A percentile compares a stretch with the other conserved stretches of the same genome.
These are phyloP conservation scores for Pulveroboletus ravenelii DNA, from an alignment of 768 basidiomycete species.

Conservation along the genomic window DNA sequence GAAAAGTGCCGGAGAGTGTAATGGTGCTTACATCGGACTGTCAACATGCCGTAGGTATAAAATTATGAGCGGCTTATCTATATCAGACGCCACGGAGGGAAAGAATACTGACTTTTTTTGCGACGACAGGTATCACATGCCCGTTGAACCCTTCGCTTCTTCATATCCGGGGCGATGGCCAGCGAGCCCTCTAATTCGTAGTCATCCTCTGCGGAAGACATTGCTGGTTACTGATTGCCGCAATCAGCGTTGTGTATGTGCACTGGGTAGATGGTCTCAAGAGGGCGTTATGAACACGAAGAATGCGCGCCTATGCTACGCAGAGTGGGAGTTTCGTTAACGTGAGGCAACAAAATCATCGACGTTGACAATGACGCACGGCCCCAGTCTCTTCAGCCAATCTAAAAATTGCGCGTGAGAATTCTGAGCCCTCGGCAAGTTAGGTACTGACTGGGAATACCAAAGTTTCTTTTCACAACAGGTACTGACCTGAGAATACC, in stretches of 20 bases:
- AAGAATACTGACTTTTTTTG: slow-evolving; percentile 63
- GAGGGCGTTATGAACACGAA: too few species aligned
- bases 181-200: slow-evolving; percentile 38
- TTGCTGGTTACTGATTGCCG: neutral
- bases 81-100: neutral
- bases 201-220: slow-evolving; percentile 65
- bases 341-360: too few species aligned
- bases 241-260: neutral
- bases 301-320: too few species aligned
- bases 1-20: neutral
- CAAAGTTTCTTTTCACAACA: too few species aligned
- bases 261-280: neutral
- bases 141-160: slow-evolving; percentile 70
- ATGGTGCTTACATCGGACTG: slow-evolving; percentile 24
- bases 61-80: neutral
- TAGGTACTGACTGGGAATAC: too few species aligned
- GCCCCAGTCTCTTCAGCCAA: too few species aligned
- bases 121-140: slow-evolving; percentile 81
- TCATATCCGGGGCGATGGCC: slow-evolving; percentile 35
- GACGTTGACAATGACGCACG: too few species aligned
- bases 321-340: too few species aligned
- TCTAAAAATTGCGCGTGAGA: too few species aligned
- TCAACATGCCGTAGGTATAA: neutral
- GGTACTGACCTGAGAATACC: too few species aligned
- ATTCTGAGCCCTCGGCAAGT: too few species aligned